Evolutionary conservation across 768 basidiomycete species (phyloP).

Genomic region (Mycena capillaripes): DNA sequence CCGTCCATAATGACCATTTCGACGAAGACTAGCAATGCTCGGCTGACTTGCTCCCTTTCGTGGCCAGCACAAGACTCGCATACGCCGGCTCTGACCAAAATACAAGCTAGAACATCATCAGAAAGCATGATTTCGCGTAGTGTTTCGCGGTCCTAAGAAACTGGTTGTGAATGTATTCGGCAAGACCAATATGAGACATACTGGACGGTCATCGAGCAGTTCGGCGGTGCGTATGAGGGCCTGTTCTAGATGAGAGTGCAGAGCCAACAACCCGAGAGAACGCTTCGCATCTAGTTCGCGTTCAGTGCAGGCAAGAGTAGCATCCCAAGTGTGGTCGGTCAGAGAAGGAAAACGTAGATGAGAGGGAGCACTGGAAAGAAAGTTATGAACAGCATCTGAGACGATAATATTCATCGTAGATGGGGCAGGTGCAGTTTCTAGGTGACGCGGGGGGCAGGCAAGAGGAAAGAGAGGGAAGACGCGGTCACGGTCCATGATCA

Average conservation of each 20-base stretch:
- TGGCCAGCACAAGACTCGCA: neutral
- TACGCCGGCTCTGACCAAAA: conserved; percentile 26
- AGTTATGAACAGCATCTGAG: neutral
- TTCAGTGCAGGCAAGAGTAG: conserved; percentile 20
- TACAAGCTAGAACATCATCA: conserved; percentile 8
- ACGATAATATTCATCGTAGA: conserved; percentile 13
- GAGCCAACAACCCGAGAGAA: conserved; percentile 7
- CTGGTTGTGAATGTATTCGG: neutral
- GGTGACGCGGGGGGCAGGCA: neutral
- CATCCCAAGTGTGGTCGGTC: conserved; percentile 19
- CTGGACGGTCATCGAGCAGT: neutral
- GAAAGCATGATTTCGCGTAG: conserved; percentile 27
- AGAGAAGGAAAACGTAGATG: conserved; percentile 1
- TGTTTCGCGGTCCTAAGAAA: conserved; percentile 10
- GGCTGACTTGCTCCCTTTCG: conserved; percentile 4
- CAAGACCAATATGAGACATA: neutral
- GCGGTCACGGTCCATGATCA: neutral
- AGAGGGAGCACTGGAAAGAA: conserved; percentile 19
- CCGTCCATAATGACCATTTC: conserved; percentile 28
- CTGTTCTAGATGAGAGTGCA: conserved; percentile 11
- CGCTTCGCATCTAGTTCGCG: conserved; percentile 22
- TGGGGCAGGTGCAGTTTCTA: conserved; percentile 7
- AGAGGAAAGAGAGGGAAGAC: neutral
- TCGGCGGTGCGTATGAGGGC: neutral
- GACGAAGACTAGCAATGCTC: conserved; percentile 24